These are phyloP conservation scores for Talaromyces verruculosus DNA, from an alignment of 2,329 filamentous ascomycete genomes.

Conservation along the genomic window DNA sequence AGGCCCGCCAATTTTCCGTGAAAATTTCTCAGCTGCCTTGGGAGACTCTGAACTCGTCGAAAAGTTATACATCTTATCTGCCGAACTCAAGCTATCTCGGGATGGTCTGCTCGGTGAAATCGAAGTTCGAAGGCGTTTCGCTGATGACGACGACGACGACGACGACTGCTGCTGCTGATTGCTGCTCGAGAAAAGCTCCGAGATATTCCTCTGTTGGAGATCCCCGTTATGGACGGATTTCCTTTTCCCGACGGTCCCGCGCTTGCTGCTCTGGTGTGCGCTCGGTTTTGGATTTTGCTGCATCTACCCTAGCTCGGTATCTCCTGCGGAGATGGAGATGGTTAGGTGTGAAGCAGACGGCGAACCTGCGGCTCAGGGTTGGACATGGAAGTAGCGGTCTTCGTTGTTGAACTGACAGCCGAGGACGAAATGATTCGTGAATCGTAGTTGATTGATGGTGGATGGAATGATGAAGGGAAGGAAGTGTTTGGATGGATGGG, in stretches of 20 bases:
- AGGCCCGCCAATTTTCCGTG: slow-evolving; percentile 48
- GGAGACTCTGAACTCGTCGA: slow-evolving; percentile 35
- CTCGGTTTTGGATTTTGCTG: slow-evolving; percentile 32
- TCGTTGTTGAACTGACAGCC: background rate
- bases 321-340: slow-evolving; percentile 16
- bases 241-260: slow-evolving; percentile 44
- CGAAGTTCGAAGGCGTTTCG: slow-evolving; percentile 42
- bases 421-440: background rate
- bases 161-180: slow-evolving; percentile 29
- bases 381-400: slow-evolving; percentile 18
- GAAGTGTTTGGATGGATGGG: slow-evolving; percentile 16
- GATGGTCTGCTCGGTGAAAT: slow-evolving; percentile 22
- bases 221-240: slow-evolving; percentile 38
- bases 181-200: slow-evolving; percentile 44
- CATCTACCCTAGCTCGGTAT: slow-evolving; percentile 44
- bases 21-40: slow-evolving; percentile 42
- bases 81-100: slow-evolving; percentile 26
- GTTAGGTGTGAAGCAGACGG: background rate
- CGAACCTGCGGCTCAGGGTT: slow-evolving; percentile 24
- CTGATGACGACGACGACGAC: slow-evolving; percentile 32
- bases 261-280: slow-evolving; percentile 46
- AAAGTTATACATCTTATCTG: slow-evolving; percentile 58
- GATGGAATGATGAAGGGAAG: slow-evolving; percentile 5
- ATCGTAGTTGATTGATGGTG: background rate
- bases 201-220: slow-evolving; percentile 45